Percentiles rank a stretch among this genome's conserved stretches.
Conservation (phyloP, 2,329 filamentous ascomycete species). For the Onygena corvina region DNA sequence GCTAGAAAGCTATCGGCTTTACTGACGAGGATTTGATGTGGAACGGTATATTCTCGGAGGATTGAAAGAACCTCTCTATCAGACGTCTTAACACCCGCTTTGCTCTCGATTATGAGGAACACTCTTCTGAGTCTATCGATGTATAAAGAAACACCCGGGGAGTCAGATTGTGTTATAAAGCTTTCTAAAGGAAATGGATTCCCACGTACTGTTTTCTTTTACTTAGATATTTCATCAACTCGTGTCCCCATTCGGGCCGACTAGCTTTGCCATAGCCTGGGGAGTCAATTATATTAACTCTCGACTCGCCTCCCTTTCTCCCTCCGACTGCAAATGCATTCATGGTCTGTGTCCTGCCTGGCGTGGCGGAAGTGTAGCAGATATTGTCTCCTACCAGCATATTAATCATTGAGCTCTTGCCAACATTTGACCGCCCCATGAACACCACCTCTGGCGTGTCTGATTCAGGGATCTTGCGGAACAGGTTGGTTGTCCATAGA, state of each 20-base stretch:
- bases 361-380: slow-evolving; percentile 47
- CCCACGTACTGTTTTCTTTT: slow-evolving; percentile 45
- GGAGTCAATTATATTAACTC: slow-evolving; percentile 55
- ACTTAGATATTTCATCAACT: slow-evolving; percentile 57
- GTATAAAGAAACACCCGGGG: no score
- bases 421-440: slow-evolving; percentile 58
- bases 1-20: slow-evolving; percentile 50
- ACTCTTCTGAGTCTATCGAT: slow-evolving; percentile 42
- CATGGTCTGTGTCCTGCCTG: slow-evolving; percentile 53
- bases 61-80: slow-evolving; percentile 47
- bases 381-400: slow-evolving; percentile 43
- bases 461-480: slow-evolving; percentile 46
- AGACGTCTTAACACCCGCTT: slow-evolving; percentile 50
- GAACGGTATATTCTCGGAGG: slow-evolving; percentile 45
- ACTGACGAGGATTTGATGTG: slow-evolving; percentile 54
- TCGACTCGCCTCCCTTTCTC: slow-evolving; percentile 33
- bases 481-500: slow-evolving; percentile 49
- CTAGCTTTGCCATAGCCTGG: slow-evolving; percentile 58
- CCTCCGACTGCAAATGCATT: slow-evolving; percentile 53
- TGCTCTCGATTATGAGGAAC: slow-evolving; percentile 53
- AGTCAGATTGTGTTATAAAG: background rate
- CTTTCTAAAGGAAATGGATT: background rate
- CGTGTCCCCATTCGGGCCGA: slow-evolving; percentile 49
- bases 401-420: slow-evolving; percentile 57
- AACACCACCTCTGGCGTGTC: slow-evolving; percentile 51